Conservation (phyloP, 2,329 filamentous ascomycete species). For the Xylaria sp. region DNA sequence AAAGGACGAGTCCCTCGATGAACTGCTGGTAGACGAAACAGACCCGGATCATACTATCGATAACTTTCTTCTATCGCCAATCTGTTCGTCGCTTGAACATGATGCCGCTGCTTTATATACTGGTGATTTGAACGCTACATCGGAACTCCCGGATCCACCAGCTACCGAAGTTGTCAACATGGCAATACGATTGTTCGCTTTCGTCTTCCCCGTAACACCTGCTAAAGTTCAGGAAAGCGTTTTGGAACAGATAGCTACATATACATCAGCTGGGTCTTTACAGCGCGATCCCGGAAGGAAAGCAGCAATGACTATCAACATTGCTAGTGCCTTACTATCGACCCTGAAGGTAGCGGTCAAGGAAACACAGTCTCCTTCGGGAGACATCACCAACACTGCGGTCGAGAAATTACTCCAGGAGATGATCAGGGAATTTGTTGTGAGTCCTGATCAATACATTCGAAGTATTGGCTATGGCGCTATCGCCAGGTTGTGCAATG, state of each 20-base stretch:
- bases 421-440: slow-evolving; percentile 75
- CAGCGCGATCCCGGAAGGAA: slow-evolving; percentile 89
- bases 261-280: slow-evolving; percentile 81
- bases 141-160: slow-evolving; percentile 76
- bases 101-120: slow-evolving; percentile 86
- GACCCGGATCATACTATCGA: slow-evolving; percentile 75
- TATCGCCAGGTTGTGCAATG: slow-evolving; percentile 83
- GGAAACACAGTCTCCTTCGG: slow-evolving; percentile 78
- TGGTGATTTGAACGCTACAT: slow-evolving; percentile 60
- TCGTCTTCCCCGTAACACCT: slow-evolving; percentile 87
- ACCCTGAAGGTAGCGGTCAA: slow-evolving; percentile 86
- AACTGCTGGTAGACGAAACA: slow-evolving; percentile 59
- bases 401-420: slow-evolving; percentile 89
- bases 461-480: slow-evolving; percentile 87
- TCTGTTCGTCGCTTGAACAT: slow-evolving; percentile 87
- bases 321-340: slow-evolving; percentile 82
- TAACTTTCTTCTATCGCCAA: slow-evolving; percentile 71
- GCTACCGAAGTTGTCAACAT: slow-evolving; percentile 94
- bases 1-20: slow-evolving; percentile 63
- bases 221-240: slow-evolving; percentile 96
- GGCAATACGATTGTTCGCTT: slow-evolving; percentile 91
- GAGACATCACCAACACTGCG: slow-evolving; percentile 77
- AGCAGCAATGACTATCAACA: slow-evolving; percentile 90
- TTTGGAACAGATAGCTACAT: slow-evolving; percentile 90
- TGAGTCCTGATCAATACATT: slow-evolving; percentile 86